Conservation (phyloP, 768 basidiomycete genomes). For the Daedalea quercina region DNA sequence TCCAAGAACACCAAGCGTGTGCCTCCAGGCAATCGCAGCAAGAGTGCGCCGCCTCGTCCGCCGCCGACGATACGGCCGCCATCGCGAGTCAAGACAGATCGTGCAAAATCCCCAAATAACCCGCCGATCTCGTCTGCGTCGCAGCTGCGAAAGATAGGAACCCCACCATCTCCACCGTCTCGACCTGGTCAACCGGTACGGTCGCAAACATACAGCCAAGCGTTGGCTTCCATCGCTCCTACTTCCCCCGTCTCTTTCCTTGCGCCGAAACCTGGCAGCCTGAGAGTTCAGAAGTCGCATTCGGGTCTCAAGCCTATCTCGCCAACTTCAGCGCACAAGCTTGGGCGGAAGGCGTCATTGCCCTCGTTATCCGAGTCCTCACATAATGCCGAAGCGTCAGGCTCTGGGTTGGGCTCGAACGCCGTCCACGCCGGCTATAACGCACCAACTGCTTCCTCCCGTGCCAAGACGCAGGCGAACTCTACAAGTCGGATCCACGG, state of each 20-base stretch:
- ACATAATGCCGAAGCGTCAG: conserved; percentile 47
- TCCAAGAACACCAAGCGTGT: conserved; percentile 22
- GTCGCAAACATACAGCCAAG: conserved; percentile 52
- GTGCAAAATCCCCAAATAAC: conserved; percentile 66
- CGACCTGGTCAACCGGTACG: conserved; percentile 41
- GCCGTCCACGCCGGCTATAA: conserved; percentile 48
- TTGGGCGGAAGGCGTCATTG: conserved; percentile 73
- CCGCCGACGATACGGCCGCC: conserved; percentile 52
- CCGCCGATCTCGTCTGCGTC: conserved; percentile 65
- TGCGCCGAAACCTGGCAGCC: conserved; percentile 62
- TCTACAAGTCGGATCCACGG: conserved; percentile 56
- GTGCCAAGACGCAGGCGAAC: conserved; percentile 62
- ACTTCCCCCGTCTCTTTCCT: conserved; percentile 49
- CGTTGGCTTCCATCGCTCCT: conserved; percentile 41
- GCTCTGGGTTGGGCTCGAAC: conserved; percentile 36
- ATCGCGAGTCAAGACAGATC: conserved; percentile 53
- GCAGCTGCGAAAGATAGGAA: conserved; percentile 60
- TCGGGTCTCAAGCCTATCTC: conserved; percentile 74
- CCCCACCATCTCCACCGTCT: conserved; percentile 64
- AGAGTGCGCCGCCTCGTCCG: conserved; percentile 46
- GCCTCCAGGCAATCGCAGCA: conserved; percentile 36
- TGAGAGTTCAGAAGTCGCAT: conserved; percentile 81
- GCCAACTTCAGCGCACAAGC: conserved; percentile 52
- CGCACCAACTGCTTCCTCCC: conserved; percentile 74
- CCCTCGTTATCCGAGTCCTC: conserved; percentile 62